Evolutionary conservation across 176 grass and related monocot genomes (phyloP), one percentile per base, ranked within the genome.

Genomic region (Zoysia japonica): DNA sequence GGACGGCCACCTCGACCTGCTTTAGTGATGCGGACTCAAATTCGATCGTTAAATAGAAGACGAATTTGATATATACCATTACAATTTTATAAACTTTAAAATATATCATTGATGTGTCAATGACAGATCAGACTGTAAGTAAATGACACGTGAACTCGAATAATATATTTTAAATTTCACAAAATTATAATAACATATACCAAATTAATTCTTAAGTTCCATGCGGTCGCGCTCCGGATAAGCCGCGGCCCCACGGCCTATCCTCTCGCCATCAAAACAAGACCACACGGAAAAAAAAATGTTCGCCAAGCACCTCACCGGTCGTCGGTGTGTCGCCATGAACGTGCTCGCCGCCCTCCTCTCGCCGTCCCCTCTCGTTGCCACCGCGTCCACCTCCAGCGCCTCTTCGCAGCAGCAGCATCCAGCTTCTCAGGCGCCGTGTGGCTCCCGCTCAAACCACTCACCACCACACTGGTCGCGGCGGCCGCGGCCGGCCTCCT

Each of bases 301-400:
- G 43, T 62, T 20, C 64, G 41, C 64, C 46, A 74, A 54, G 49
- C 74, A 78, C 47, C 74, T 47, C 28, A 28, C 47, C 48, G 76
- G 63, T 36, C 46, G 59, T 55, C 13, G 60, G 59, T 61, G 75
- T 15, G 75, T 49, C 85, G 61, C 78, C 85, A 71, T 82, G 81
- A 80, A 82, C 78, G 82, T 88, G 85, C 75, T 87, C 40, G 17
- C 83, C 68, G 67, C 89, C 41, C 59, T 84, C 41, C 79, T 86
- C 62, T 70, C 83, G 37, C 49, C 80, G 47, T 86, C 85, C 6
- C 72, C 85, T 57, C 54, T 86, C 67, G 77, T 86, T 54, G 50
- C 85, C 75, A 68, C 74, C 61, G 7, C 78, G n/a, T 17, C 73
- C 28, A 28, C 78, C 42, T 14, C 78, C 73, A n/a, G 75, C 17